Evolutionary conservation across 768 basidiomycete species (phyloP), one percentile per base, ranked within the genome.

Genomic region (Mycena epipterygia): DNA sequence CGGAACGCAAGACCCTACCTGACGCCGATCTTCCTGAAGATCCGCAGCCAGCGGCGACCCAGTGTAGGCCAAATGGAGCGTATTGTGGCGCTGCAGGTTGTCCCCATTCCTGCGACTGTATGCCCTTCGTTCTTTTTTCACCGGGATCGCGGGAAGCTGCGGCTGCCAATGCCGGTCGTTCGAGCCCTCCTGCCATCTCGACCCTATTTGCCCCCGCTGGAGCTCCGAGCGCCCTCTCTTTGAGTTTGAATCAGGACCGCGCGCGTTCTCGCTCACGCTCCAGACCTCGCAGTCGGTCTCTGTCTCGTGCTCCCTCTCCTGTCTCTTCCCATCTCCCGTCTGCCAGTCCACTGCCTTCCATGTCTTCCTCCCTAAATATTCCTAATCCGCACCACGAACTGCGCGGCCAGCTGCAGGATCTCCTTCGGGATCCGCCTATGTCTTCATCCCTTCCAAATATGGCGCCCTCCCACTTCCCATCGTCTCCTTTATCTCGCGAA

Each of bases 391-490:
- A 82, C 48, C 76, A 81, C 51, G 76, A 73, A 51, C 74, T 83
- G 48, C 79, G 81, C 37, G 78, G 78, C 41, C 83, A 86, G 67
- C 76, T 90, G 11, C 80, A 86, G 33, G 86, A 88, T 67, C 79
- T 90, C 13, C 82, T 90, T 16, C 82, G 81, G 53, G 85, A 85
- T 60, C 78, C 84, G 21, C 72, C 77, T 49, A 74, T 81, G 25
- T 79, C 87, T 6, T 81, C 88, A 5, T 85, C 88, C 5, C 81
- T 87, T 44, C 85, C 86, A 11, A 84, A 81, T 73, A 80, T 83
- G 76, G 13, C 72, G 73, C 65, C 51, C 73, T 67, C 75, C 70
- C 59, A 51, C 46, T 61, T 73, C 46, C 68, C 48, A 16, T 42
- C 71, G 5, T 68, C 76, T 12, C 70, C 73, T 17, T 53, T 73